phyloP scores from a whole-genome alignment of 495 filamentous ascomycete species.

The Penicillium robsamsonii region DNA sequence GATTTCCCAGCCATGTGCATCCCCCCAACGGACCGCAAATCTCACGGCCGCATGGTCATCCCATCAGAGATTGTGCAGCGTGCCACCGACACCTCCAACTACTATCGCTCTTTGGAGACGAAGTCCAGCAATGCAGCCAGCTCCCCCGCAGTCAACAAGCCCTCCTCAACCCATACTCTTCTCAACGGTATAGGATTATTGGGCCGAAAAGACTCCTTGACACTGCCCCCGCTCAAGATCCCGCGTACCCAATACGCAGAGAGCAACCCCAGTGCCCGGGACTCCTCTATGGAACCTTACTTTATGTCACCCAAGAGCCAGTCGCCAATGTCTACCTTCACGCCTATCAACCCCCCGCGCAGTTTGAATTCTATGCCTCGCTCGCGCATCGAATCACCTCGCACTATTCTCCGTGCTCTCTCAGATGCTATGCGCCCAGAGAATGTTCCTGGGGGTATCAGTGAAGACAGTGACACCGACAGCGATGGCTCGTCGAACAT shows the following conservation, averaged over 20 bases:
- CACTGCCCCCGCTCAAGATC: slow-evolving; percentile 4
- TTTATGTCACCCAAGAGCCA: slow-evolving; percentile 32
- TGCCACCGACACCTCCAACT: slow-evolving; percentile 53
- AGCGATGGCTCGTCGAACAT: slow-evolving; percentile 8
- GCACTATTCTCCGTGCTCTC: slow-evolving; percentile 8
- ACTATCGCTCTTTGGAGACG: slow-evolving; percentile 41
- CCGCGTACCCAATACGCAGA: slow-evolving; percentile 21
- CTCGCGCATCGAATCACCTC: slow-evolving; percentile 11
- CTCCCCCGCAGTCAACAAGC: slow-evolving; percentile 8
- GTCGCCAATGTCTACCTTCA: slow-evolving; percentile 25
- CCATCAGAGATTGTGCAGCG: slow-evolving; percentile 53
- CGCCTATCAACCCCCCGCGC: slow-evolving; percentile 36
- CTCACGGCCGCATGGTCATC: slow-evolving; percentile 68
- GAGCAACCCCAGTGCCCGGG: slow-evolving; percentile 24
- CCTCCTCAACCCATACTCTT: slow-evolving; percentile 16
- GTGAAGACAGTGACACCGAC: slow-evolving; percentile 19
- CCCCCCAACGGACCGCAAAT: slow-evolving; percentile 51
- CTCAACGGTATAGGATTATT: slow-evolving; percentile 3
- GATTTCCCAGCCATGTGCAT: slow-evolving; percentile 73
- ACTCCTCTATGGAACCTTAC: slow-evolving; percentile 31
- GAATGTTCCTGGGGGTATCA: neutral
- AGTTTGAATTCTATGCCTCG: slow-evolving; percentile 18
- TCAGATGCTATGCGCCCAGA: neutral
- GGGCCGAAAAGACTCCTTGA: neutral
- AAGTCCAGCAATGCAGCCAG: slow-evolving; percentile 11